Conservation (phyloP, 805 yeast species). For the Cyberlindnera japonica region DNA sequence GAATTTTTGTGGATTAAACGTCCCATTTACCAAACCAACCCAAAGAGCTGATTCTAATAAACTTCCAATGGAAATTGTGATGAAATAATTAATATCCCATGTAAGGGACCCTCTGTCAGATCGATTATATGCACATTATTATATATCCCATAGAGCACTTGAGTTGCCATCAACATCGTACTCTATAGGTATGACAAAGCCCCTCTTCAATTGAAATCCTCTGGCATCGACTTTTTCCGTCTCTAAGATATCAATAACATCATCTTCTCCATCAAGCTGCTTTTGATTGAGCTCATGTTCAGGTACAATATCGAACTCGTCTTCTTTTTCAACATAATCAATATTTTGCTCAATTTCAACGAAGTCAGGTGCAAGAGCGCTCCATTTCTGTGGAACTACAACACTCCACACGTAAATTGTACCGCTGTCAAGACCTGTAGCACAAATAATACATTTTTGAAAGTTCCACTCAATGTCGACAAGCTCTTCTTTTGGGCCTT, state of each 20-base stretch:
- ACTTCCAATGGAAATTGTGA: no score
- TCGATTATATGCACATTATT: no score
- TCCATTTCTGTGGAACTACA: slow-evolving; percentile 87
- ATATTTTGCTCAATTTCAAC: slow-evolving; percentile 91
- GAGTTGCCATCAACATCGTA: no score
- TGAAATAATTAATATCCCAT: no score
- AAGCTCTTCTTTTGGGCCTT: slow-evolving; percentile 87
- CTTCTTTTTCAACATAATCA: slow-evolving; percentile 83
- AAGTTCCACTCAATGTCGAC: slow-evolving; percentile 87
- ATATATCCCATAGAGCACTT: no score
- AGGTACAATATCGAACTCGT: slow-evolving; percentile 80
- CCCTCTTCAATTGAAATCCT: slow-evolving; percentile 54
- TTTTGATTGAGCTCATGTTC: slow-evolving; percentile 62
- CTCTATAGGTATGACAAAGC: slow-evolving; percentile 58
- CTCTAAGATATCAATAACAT: slow-evolving; percentile 62
- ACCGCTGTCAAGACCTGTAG: slow-evolving; percentile 86
- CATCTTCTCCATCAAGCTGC: slow-evolving; percentile 61
- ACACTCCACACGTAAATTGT: slow-evolving; percentile 78
- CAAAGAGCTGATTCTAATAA: no score
- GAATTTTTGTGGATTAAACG: no score
- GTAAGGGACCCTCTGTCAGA: no score
- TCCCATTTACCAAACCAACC: no score
- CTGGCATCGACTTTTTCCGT: slow-evolving; percentile 66
- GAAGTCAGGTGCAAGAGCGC: slow-evolving; percentile 94
- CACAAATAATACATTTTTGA: slow-evolving; percentile 65